Base-by-base conservation (phyloP, 306 rosid species). In the Vachellia collinsii region DNA sequence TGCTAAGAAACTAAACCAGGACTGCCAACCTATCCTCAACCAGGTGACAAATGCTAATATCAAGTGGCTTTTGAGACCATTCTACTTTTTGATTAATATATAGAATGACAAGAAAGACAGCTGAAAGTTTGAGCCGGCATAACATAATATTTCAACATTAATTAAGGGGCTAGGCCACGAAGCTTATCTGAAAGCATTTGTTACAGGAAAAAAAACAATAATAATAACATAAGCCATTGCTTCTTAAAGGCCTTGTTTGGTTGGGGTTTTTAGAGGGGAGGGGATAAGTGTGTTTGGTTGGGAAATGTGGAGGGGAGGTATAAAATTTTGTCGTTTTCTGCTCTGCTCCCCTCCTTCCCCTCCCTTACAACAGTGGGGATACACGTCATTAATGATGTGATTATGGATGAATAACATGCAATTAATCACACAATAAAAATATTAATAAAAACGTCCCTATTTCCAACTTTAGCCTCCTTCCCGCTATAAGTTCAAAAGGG, bases 1-100 rank as follows among this genome's bases (percentile, higher is more conserved):
- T 51, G 19, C 70, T 23, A 62, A 71, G 69, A 72, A 80, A 51
- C 22, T 51, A 51, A 50, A 53, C 6, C 65, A 66, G 10, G 44
- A 46, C 11, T 38, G 20, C 46, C 66, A 46, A 58, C 38, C 14
- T 36, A 10, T 11, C 17, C 38, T 61, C 13, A 61, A 61, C 17
- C 66, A 61, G 66, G 66, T 61, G 9, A n/a, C 25, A 54, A 11
- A 19, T 54, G 9, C 62, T 17, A 19, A 8, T 54, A n/a, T 19
- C 62, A 54, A 6, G 58, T 17, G 9, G 22, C 58, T 17, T 51
- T 51, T 17, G 22, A 51, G 22, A 53, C 11, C 25, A 53, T 53
- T 7, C 20, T 53, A 53, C 22, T 14, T 51, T 51, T 51, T 20
- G 58, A 51, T 51, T 51, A 14, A 51, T 5, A 47, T 5, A 53